Evolutionary conservation across 441 rosid genomes (phyloP).

Genomic region (Croton setiger): DNA sequence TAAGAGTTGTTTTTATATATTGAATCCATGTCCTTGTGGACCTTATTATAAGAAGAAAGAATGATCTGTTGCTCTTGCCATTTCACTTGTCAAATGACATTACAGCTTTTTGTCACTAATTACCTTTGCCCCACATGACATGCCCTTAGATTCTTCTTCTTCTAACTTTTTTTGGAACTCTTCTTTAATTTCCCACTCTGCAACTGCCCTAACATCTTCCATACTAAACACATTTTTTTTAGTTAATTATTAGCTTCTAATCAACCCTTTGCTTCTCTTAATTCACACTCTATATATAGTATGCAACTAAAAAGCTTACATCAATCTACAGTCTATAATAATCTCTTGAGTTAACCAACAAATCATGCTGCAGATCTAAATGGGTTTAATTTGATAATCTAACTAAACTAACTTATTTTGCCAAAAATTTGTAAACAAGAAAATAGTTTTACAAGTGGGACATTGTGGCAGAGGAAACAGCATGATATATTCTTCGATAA

Average conservation of each 20-base stretch:
- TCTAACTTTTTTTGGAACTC: background rate
- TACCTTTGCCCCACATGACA: slow-evolving; percentile 29
- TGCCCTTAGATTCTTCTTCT: slow-evolving; percentile 28
- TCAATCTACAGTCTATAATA: no score
- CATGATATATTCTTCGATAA: background rate
- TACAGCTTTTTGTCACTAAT: slow-evolving; percentile 28
- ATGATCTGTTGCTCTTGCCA: slow-evolving; percentile 20
- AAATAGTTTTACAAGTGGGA: slow-evolving; percentile 24
- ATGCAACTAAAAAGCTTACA: no score
- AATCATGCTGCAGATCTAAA: no score
- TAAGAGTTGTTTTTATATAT: background rate
- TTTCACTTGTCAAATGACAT: slow-evolving; percentile 28
- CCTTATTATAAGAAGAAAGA: slow-evolving; percentile 18
- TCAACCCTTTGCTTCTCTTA: no score
- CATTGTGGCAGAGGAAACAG: slow-evolving; percentile 17
- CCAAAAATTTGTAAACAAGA: background rate
- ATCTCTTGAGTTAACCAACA: no score
- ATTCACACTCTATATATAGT: no score
- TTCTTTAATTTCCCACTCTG: background rate
- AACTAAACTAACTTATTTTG: no score
- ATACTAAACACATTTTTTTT: no score
- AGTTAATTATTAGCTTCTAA: no score
- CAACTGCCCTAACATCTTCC: background rate
- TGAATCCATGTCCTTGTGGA: slow-evolving; percentile 23
- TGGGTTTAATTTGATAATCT: no score